Evolutionary conservation across 805 yeast genomes (phyloP).

Genomic region (Debaryomyces tyrocola): DNA sequence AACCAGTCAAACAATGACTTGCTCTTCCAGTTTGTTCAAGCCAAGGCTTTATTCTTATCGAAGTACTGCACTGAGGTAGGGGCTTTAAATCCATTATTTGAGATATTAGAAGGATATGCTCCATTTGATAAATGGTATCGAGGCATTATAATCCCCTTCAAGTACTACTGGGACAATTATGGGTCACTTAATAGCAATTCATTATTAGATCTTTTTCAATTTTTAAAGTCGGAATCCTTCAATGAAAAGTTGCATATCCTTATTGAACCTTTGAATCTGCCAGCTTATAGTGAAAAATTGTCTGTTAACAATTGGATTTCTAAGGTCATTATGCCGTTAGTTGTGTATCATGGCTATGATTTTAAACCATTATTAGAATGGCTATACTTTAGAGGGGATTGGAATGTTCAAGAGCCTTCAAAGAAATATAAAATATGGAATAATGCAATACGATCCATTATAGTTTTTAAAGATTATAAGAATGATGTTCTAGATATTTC

Average conservation of each 20-base stretch:
- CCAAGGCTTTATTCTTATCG: constrained; percentile 19
- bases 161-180: constrained; percentile 28
- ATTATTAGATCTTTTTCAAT: constrained; percentile 12
- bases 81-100: constrained; percentile 14
- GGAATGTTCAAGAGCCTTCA: constrained; percentile 1
- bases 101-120: constrained; percentile 7
- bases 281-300: constrained; percentile 11
- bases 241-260: constrained; percentile 20
- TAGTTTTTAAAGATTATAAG: neutral
- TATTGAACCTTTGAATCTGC: constrained; percentile 20
- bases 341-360: constrained; percentile 16
- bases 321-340: constrained; percentile 29
- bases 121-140: constrained; percentile 26
- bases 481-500: constrained; percentile 5
- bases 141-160: constrained; percentile 28
- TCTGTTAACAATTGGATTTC: constrained; percentile 22
- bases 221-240: constrained; percentile 10
- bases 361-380: constrained; percentile 26
- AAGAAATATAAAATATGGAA: constrained; percentile 23
- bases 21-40: constrained; percentile 18
- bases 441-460: constrained; percentile 13
- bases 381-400: constrained; percentile 14
- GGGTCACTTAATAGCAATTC: constrained; percentile 10
- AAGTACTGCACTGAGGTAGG: constrained; percentile 17
- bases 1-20: neutral